phyloP scores from a whole-genome alignment of 1,139 yeast genomes.

The Diutina ranongensis region DNA sequence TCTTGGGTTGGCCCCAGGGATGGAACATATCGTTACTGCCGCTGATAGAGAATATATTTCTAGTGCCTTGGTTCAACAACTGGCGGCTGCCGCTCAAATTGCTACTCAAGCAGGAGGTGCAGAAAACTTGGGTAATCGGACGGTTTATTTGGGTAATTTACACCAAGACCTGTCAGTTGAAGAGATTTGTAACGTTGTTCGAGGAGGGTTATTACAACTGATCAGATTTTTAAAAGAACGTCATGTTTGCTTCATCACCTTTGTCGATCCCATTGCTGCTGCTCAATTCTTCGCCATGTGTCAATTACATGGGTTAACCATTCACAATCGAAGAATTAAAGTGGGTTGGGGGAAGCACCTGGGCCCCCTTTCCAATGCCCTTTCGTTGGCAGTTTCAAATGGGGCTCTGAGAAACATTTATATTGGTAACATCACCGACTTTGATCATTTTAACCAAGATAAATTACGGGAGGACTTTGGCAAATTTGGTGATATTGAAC shows the following conservation, averaged over 20 bases:
- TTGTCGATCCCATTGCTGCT: conserved; percentile 85
- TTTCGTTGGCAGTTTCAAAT: conserved; percentile 77
- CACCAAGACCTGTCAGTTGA: conserved; percentile 80
- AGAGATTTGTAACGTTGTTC: conserved; percentile 85
- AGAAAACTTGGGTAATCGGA: conserved; percentile 77
- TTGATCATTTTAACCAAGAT: conserved; percentile 39
- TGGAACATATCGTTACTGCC: conserved; percentile 72
- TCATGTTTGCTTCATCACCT: conserved; percentile 86
- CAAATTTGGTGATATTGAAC: conserved; percentile 74
- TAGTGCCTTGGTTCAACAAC: conserved; percentile 52
- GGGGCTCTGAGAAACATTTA: conserved; percentile 92
- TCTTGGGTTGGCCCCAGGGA: conserved; percentile 81
- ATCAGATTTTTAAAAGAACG: conserved; percentile 65
- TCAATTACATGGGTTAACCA: conserved; percentile 67
- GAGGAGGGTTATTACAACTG: conserved; percentile 82
- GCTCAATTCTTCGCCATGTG: conserved; percentile 89
- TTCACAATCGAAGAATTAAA: conserved; percentile 71
- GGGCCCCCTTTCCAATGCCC: conserved; percentile 75
- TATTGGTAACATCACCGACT: conserved; percentile 51
- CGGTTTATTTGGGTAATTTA: conserved; percentile 80
- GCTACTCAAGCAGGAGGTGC: conserved; percentile 71
- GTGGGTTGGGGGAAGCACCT: conserved; percentile 97
- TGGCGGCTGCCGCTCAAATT: conserved; percentile 62
- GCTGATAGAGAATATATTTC: conserved; percentile 55
- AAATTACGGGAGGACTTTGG: conserved; percentile 55